Evolutionary conservation across 2,329 filamentous ascomycete genomes (phyloP).

Genomic region (Pyrenophora seminiperda): DNA sequence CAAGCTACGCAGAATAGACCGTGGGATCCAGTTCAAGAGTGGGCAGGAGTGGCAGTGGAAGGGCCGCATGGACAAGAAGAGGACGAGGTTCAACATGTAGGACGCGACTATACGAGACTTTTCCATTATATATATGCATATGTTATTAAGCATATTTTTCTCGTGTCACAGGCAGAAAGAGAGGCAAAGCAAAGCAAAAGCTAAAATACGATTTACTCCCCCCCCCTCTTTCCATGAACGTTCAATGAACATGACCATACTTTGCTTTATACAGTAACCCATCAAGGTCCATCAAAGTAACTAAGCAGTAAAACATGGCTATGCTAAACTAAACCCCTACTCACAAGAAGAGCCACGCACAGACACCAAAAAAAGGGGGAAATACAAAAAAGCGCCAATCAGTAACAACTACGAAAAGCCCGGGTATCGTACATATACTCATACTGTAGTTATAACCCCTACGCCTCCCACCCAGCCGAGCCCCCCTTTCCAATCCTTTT

Average conservation of each 20-base stretch:
- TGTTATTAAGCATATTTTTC: not conserved
- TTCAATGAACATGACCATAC: no score
- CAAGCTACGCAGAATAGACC: slow-evolving; percentile 89
- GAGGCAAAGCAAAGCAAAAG: no score
- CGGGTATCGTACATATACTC: not conserved
- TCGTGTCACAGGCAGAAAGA: no score
- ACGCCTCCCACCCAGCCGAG: not conserved
- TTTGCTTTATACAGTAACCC: no score
- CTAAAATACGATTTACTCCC: no score
- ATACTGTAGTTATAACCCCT: not conserved
- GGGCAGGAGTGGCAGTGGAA: slow-evolving; percentile 97
- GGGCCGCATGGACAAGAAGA: slow-evolving; percentile 88
- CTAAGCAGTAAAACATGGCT: no score
- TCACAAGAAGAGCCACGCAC: not conserved
- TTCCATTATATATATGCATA: not conserved
- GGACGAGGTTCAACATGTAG: slow-evolving; percentile 90
- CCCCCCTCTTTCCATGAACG: no score
- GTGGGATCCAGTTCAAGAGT: slow-evolving; percentile 76
- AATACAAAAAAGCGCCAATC: no score
- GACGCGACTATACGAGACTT: not conserved
- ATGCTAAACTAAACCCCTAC: no score
- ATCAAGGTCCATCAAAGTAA: no score
- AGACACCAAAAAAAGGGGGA: not conserved
- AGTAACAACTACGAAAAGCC: no score
- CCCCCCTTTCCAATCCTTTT: no score